Percentiles rank a stretch among this genome's conserved stretches.
phyloP scores from a whole-genome alignment of 108 stramenopile genomes.

The Stephanodiscus triporus region DNA sequence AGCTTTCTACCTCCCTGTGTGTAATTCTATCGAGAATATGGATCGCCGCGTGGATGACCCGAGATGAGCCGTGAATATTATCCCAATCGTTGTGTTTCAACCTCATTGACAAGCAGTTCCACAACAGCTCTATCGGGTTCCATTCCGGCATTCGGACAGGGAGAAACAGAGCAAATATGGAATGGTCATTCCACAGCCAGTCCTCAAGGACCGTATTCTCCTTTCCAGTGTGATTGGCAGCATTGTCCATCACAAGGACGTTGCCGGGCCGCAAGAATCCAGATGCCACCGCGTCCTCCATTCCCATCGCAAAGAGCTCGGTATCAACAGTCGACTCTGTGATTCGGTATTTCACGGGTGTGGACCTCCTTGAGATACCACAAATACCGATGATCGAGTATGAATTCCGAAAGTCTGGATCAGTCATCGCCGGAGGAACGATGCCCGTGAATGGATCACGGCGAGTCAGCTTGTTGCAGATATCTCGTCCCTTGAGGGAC shows the following conservation, averaged over 20 bases:
- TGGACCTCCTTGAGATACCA: not conserved
- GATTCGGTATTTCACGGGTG: not conserved
- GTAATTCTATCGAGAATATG: too few relatives aligned
- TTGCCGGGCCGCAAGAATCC: not conserved
- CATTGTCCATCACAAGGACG: not conserved
- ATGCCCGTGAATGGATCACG: not conserved
- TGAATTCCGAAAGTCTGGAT: not conserved
- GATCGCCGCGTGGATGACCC: too few relatives aligned
- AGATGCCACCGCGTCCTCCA: not conserved
- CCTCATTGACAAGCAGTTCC: not conserved
- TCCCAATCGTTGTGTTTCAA: not conserved
- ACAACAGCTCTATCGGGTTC: slow-evolving; percentile 4
- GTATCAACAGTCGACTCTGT: not conserved
- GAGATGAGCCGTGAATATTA: too few relatives aligned
- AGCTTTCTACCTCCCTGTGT: too few relatives aligned
- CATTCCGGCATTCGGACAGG: not conserved
- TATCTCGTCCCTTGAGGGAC: not conserved
- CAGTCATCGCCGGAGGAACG: not conserved
- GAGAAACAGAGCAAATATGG: too few relatives aligned
- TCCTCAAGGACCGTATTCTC: slow-evolving; percentile 1
- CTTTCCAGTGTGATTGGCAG: not conserved
- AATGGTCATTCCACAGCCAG: not conserved
- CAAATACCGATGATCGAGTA: slow-evolving; percentile 1
- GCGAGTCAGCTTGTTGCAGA: not conserved
- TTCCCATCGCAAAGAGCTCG: not conserved